A percentile compares a stretch with the other conserved stretches of the same genome.
Evolutionary conservation across 2,329 filamentous ascomycete genomes (phyloP).

Genomic region (Hypoxylon rubiginosum): DNA sequence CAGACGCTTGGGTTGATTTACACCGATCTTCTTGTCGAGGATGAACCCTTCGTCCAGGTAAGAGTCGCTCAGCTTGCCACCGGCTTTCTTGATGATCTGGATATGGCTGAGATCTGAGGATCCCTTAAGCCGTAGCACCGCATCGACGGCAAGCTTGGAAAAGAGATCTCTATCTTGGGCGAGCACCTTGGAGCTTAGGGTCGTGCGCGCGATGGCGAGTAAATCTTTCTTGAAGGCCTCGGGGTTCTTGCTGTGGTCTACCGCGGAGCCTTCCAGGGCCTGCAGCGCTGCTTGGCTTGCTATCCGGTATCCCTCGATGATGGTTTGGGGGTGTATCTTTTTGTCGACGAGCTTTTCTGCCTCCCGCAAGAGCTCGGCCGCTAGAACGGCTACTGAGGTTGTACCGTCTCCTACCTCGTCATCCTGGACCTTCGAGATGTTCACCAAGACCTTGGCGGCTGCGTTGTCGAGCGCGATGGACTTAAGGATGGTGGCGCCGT

Average conservation of each 20-base stretch:
- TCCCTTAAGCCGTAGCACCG: constrained; percentile 88
- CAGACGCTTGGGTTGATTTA: constrained; percentile 96
- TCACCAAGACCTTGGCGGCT: constrained; percentile 97
- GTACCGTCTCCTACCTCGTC: constrained; percentile 99
- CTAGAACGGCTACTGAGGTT: constrained; percentile 95
- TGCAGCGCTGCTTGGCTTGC: constrained; percentile 89
- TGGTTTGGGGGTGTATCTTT: constrained; percentile 99
- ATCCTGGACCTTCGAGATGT: constrained; percentile 99
- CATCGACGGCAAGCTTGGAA: constrained; percentile 88
- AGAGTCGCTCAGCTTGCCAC: constrained; percentile 96
- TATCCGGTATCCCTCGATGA: constrained; percentile 99
- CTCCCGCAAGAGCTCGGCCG: constrained; percentile 93
- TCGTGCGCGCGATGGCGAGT: constrained; percentile 90
- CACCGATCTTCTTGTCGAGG: constrained; percentile 98
- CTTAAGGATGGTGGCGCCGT: constrained; percentile 98
- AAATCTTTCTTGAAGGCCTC: constrained; percentile 91
- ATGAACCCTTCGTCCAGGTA: constrained; percentile 99
- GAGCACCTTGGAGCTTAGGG: constrained; percentile 96
- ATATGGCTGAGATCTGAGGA: constrained; percentile 97
- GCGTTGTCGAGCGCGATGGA: constrained; percentile 98
- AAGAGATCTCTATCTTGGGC: constrained; percentile 95
- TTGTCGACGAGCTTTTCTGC: constrained; percentile 97
- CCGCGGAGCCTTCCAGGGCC: constrained; percentile 85
- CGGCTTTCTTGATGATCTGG: constrained; percentile 99
- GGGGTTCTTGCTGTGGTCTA: constrained; percentile 88